Evolutionary conservation across 139 green algal genomes (phyloP), one percentile per base, ranked within the genome.

Genomic region (Edaphochlamys debaryana): DNA sequence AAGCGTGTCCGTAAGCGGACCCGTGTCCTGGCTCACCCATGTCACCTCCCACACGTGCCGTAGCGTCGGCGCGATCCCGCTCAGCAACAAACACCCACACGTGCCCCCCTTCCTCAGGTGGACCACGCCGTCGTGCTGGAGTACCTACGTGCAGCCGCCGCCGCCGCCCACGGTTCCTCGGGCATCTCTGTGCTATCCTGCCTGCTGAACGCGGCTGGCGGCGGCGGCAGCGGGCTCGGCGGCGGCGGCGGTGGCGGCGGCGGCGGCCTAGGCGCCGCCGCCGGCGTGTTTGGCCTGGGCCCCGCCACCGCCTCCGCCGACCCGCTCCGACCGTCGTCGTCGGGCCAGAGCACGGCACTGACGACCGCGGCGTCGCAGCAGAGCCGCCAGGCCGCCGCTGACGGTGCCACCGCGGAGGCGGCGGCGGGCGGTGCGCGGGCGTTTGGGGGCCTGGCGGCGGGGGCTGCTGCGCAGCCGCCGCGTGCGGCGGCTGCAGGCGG

Each of bases 121-220:
- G 66, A 77, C 20, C n/a, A 13, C n/a, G 29, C 38, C 11, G 67
- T 69, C 1, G 68, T 69, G 6, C 11, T 68, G 7, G 66, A 75
- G n/a, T 77, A 75, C 52, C 50, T 78, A 2, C 64, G 68, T 17
- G n/a, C 9, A 36, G 66, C 67, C 36, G 25, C 79, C 48, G 37
- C 67, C 64, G n/a, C 64, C 45, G 17, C 67, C 3, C 64, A 76
- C 27, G 42, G 67, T 20, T 30, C 67, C 67, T 58, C 38, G 38
- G 38, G 77, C 77, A 67, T 72, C 32, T 67, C 77, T n/a, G 54
- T 72, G 4, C 66, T 72, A 17, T 67, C 34, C 42, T 74, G 77
- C 41, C 77, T 54, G 64, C 48, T 67, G 2, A 32, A 9, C 56
- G 62, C 42, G 8, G 45, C 7, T 41, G 50, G 29, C 63, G 66